phyloP scores from a whole-genome alignment of 495 filamentous ascomycete species.

The Penicillium diatomitis region DNA sequence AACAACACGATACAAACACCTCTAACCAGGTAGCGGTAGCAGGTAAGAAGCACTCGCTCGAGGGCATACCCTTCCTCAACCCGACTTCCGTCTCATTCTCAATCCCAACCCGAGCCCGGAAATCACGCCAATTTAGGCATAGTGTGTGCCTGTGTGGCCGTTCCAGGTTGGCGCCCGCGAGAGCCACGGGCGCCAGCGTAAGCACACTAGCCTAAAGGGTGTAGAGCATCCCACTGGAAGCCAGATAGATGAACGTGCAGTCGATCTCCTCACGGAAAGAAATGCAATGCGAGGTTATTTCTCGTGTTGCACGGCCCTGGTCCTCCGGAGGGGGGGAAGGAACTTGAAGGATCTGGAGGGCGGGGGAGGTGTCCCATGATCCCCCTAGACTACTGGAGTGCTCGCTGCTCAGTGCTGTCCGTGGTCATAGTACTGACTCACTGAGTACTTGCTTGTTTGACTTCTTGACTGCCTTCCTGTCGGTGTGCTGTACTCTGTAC shows the following conservation, averaged over 20 bases:
- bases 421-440: too few relatives aligned
- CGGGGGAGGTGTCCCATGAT: too few relatives aligned
- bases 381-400: too few relatives aligned
- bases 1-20: too few relatives aligned
- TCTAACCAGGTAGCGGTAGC: too few relatives aligned
- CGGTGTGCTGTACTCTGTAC: too few relatives aligned
- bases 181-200: not conserved
- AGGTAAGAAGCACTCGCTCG: too few relatives aligned
- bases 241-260: slow-evolving; percentile 23
- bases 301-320: slow-evolving; percentile 19
- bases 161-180: not conserved
- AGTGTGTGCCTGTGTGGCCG: not conserved
- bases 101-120: not conserved
- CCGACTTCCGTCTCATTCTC: not conserved
- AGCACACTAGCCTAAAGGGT: not conserved
- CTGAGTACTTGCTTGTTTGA: too few relatives aligned
- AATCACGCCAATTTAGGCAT: not conserved
- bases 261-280: slow-evolving; percentile 23
- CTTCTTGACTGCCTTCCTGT: too few relatives aligned
- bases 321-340: too few relatives aligned
- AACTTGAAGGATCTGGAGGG: too few relatives aligned
- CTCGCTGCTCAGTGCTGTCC: too few relatives aligned
- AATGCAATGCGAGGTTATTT: slow-evolving; percentile 31
- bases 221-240: not conserved
- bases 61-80: not conserved